Evolutionary conservation across 2,329 filamentous ascomycete genomes (phyloP).

Genomic region (Phaeosphaeria sp.): DNA sequence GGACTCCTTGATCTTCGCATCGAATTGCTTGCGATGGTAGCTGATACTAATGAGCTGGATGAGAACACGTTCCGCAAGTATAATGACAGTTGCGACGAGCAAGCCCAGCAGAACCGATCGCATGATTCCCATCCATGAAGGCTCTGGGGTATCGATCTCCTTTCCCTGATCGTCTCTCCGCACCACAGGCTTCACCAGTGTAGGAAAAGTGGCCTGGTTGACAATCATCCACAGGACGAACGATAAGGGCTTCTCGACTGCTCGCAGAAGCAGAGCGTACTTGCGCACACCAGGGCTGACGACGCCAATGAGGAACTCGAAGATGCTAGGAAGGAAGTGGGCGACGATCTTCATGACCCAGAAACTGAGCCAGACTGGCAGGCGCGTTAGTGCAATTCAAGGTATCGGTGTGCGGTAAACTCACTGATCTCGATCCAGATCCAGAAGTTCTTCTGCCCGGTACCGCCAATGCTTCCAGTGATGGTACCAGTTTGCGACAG

Average conservation of each 20-base stretch:
- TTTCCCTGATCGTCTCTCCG: neutral
- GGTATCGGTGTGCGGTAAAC: conserved; percentile 6
- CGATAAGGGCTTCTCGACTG: conserved; percentile 67
- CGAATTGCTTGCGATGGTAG: conserved; percentile 85
- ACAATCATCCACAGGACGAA: conserved; percentile 67
- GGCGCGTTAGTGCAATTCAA: conserved; percentile 7
- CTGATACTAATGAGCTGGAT: conserved; percentile 85
- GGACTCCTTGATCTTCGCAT: conserved; percentile 82
- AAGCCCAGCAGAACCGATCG: conserved; percentile 70
- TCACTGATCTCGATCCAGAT: conserved; percentile 67
- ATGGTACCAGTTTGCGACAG: conserved; percentile 59
- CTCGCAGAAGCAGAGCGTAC: conserved; percentile 65
- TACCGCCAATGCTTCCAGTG: conserved; percentile 58
- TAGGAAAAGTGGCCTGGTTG: conserved; percentile 66
- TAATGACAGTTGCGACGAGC: conserved; percentile 72
- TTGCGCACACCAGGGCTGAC: conserved; percentile 70
- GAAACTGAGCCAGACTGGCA: conserved; percentile 64
- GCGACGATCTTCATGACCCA: conserved; percentile 69
- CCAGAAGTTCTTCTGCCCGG: conserved; percentile 67
- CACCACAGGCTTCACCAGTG: conserved; percentile 24
- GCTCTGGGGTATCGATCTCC: conserved; percentile 12
- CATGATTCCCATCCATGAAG: conserved; percentile 62
- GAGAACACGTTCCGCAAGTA: conserved; percentile 78
- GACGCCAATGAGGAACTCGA: conserved; percentile 67
- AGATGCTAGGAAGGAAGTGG: conserved; percentile 64